Evolutionary conservation across 2,329 filamentous ascomycete species (phyloP).

Genomic region (Clarireedia monteithiana): DNA sequence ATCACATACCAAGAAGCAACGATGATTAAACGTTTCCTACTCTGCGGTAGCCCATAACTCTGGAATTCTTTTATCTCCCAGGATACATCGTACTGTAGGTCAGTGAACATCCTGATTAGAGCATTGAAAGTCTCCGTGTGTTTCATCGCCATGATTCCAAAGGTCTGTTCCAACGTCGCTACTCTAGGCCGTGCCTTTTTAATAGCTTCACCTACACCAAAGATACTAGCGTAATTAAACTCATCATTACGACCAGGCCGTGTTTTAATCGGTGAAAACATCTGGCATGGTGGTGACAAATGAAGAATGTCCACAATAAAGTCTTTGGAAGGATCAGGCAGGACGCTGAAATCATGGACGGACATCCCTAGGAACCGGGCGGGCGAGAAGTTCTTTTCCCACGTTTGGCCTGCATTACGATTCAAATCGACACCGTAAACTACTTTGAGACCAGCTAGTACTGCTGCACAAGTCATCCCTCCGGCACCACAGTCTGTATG

Average conservation of each 20-base stretch:
- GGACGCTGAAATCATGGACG: slow-evolving; percentile 41
- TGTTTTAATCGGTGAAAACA: slow-evolving; percentile 67
- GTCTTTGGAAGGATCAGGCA: slow-evolving; percentile 12
- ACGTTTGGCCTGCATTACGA: slow-evolving; percentile 17
- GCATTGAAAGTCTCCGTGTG: slow-evolving; percentile 49
- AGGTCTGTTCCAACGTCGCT: slow-evolving; percentile 73
- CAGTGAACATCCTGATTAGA: slow-evolving; percentile 56
- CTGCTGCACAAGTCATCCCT: slow-evolving; percentile 59
- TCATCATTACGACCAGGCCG: slow-evolving; percentile 51
- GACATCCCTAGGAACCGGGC: slow-evolving; percentile 41
- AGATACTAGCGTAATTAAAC: slow-evolving; percentile 54
- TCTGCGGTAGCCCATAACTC: slow-evolving; percentile 21
- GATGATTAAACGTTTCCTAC: slow-evolving; percentile 41
- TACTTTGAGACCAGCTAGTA: slow-evolving; percentile 48
- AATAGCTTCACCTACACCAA: slow-evolving; percentile 47
- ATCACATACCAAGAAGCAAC: slow-evolving; percentile 39
- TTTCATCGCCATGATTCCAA: slow-evolving; percentile 50
- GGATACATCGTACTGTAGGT: slow-evolving; percentile 58
- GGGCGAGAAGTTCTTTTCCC: slow-evolving; percentile 21
- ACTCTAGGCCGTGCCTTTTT: slow-evolving; percentile 54
- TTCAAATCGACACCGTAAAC: slow-evolving; percentile 57
- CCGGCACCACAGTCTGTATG: slow-evolving; percentile 70
- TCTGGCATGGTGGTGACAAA: slow-evolving; percentile 70
- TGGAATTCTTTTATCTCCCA: slow-evolving; percentile 54
- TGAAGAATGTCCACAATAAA: slow-evolving; percentile 61